Base-by-base conservation (phyloP, 495 filamentous ascomycete species). In the Darksidea phi region DNA sequence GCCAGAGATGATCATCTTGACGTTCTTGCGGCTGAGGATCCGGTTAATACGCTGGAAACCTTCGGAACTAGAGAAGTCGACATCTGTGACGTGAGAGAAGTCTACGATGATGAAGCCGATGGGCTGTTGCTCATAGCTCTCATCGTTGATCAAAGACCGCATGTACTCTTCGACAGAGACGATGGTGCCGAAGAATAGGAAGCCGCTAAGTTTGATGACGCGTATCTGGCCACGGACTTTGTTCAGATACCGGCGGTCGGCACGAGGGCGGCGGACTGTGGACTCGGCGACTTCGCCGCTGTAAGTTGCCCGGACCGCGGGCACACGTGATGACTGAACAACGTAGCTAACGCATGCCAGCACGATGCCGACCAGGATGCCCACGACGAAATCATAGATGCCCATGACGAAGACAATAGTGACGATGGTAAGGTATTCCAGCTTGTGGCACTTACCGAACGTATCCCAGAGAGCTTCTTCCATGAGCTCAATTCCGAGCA, bases 361-460 rank as follows among this genome's bases (percentile, higher is more conserved):
- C 12, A 95, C 82, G 57, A 98, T 95, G 21, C 94, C 94, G 54
- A 93, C 81, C 11, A 95, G 82, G 34, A 98, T 97, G 26, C 95
- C 94, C 24, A 88, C 82, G 5, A 97, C 94, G 70, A 98, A 97
- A 71, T 98, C 94, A 76, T 91, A 95, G 24, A 88, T 84, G 5
- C 95, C 95, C 95, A 98, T 98, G 18, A 91, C 88, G 28, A 96
- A 78, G 5, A 96, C 90, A 64, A 98, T 97, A n/a, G 85, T 86
- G 54, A 95, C 76, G 54, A 97, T 88, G 84, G 94, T 97, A 46
- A 94, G 68, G 71, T 96, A 98, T 71, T 98, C 94, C 11, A 95
- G 82, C 26, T 78, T 75, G 63, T 91, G 86, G 8, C 97, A 76
- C 73, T 91, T 95, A 28, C 90, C 89, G 77, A 89, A 88, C 1